A percentile compares a stretch with the other conserved stretches of the same genome.
These are phyloP conservation scores for Comarum palustre DNA, from an alignment of 306 rosid species.

Conservation along the genomic window DNA sequence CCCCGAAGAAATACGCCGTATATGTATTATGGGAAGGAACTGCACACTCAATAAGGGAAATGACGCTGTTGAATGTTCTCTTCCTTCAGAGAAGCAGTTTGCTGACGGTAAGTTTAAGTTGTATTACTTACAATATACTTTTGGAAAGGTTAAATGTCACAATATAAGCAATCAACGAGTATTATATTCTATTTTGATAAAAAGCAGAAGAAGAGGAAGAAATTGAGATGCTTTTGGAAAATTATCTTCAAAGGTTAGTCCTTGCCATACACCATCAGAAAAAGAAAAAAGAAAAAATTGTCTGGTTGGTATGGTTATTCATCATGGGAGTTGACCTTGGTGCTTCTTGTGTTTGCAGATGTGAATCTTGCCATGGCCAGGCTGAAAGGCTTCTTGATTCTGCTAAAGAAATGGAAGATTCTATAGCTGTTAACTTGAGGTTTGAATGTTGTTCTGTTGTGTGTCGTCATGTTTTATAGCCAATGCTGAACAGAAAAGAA, in stretches of 20 bases:
- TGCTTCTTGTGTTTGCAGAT: slow-evolving; percentile 51
- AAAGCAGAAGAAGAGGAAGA: slow-evolving; percentile 96
- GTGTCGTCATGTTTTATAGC: background rate
- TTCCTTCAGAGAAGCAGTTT: slow-evolving; percentile 74
- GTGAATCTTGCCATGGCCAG: slow-evolving; percentile 98
- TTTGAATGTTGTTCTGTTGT: slow-evolving; percentile 34
- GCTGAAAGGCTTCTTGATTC: slow-evolving; percentile 98
- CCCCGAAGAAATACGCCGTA: slow-evolving; percentile 77
- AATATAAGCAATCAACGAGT: background rate
- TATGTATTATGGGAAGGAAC: slow-evolving; percentile 87
- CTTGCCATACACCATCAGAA: background rate
- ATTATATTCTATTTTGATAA: slow-evolving; percentile 27
- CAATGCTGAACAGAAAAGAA: background rate
- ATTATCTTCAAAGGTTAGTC: slow-evolving; percentile 88
- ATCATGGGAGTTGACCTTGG: slow-evolving; percentile 24
- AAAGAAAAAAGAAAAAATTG: background rate
- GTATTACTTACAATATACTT: slow-evolving; percentile 16
- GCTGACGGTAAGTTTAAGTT: slow-evolving; percentile 63
- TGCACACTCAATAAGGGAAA: slow-evolving; percentile 60
- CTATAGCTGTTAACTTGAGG: slow-evolving; percentile 94
- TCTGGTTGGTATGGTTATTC: background rate
- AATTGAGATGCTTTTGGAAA: slow-evolving; percentile 98
- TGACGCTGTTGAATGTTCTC: slow-evolving; percentile 61
- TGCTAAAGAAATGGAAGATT: slow-evolving; percentile 99
- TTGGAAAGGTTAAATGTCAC: slow-evolving; percentile 17